Evolutionary conservation across 2,329 filamentous ascomycete species (phyloP).

Genomic region (Metarhizium robertsii): DNA sequence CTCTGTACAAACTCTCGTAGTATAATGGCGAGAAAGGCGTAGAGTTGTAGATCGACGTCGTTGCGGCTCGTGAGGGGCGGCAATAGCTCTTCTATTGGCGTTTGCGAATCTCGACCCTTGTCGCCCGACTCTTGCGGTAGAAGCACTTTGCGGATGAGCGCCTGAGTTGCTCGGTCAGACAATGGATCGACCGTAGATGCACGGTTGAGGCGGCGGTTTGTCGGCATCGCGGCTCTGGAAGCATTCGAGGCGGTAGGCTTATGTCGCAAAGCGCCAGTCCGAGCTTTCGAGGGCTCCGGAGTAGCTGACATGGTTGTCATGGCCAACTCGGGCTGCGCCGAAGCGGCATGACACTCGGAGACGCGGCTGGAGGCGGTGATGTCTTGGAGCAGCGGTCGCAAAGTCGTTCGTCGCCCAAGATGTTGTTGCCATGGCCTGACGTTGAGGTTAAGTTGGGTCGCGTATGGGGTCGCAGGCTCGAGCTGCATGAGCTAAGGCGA

Average conservation of each 20-base stretch:
- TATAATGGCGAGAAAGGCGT: conserved; percentile 83
- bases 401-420: not conserved
- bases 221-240: conserved; percentile 14
- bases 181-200: conserved; percentile 38
- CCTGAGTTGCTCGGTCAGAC: conserved; percentile 69
- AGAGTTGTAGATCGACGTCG: conserved; percentile 86
- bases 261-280: conserved; percentile 5
- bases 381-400: no score
- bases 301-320: conserved; percentile 14
- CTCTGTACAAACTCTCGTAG: conserved; percentile 82
- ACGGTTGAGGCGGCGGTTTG: conserved; percentile 23
- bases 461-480: conserved; percentile 8
- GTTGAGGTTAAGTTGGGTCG: conserved; percentile 12
- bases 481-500: conserved; percentile 4
- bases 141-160: conserved; percentile 74
- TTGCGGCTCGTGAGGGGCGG: conserved; percentile 91
- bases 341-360: not conserved
- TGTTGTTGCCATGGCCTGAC: conserved; percentile 2
- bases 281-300: not conserved
- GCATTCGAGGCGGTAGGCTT: conserved; percentile 2
- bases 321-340: conserved; percentile 8
- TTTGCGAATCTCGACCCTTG: conserved; percentile 37
- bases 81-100: conserved; percentile 69
- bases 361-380: not conserved
- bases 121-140: conserved; percentile 62